These are phyloP conservation scores for Rhynchosporium agropyri DNA, from an alignment of 2,329 filamentous ascomycete genomes.

Conservation along the genomic window DNA sequence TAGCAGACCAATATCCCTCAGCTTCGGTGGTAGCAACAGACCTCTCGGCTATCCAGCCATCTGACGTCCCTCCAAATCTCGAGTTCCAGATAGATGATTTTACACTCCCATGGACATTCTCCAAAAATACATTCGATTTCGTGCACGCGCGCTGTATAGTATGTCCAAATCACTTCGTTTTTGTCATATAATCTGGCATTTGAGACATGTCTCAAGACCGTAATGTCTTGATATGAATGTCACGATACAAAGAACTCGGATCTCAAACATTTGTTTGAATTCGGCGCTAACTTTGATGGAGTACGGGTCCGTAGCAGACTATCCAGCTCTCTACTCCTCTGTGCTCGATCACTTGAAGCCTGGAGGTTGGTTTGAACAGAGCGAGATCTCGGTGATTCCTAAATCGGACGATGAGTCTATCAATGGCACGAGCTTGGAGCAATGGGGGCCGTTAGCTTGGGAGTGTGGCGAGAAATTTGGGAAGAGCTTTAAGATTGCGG, in stretches of 20 bases:
- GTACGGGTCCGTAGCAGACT: conserved; percentile 23
- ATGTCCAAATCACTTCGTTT: too few species aligned
- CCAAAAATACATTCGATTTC: conserved; percentile 50
- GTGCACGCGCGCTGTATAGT: conserved; percentile 51
- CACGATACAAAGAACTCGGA: too few species aligned
- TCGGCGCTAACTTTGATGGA: too few species aligned
- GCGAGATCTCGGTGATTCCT: conserved; percentile 46
- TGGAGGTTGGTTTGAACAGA: conserved; percentile 37
- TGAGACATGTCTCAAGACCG: too few species aligned
- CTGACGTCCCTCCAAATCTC: conserved; percentile 51
- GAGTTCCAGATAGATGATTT: conserved; percentile 55
- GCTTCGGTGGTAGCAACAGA: conserved; percentile 36
- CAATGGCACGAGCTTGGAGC: conserved; percentile 41
- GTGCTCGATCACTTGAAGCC: conserved; percentile 23
- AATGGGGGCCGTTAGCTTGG: conserved; percentile 46
- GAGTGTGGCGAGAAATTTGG: conserved; percentile 44
- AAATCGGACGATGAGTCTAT: conserved; percentile 25
- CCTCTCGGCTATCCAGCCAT: conserved; percentile 38
- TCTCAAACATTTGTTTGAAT: too few species aligned
- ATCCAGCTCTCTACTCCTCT: conserved; percentile 17
- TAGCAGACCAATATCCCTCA: conserved; percentile 35
- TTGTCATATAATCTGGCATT: too few species aligned
- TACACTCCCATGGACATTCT: conserved; percentile 51
- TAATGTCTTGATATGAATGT: too few species aligned
- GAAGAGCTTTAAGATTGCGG: conserved; percentile 44